Base-by-base conservation (phyloP, 2,329 filamentous ascomycete species). In the Aspergillus fijiensis region DNA sequence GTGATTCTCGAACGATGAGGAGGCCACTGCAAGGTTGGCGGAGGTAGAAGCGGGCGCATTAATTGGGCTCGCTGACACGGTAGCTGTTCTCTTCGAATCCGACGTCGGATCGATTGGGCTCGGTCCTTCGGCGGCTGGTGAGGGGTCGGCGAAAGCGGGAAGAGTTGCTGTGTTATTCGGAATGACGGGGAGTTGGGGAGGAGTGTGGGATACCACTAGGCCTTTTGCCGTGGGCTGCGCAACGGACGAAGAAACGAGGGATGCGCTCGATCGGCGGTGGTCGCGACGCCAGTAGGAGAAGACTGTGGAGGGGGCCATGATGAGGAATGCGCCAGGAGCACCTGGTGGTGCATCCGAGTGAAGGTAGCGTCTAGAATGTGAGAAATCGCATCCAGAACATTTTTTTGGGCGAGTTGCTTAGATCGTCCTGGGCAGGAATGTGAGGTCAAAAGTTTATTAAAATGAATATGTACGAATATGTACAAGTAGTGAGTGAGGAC, bases 231-330 rank as follows among this genome's bases (percentile, higher is more conserved):
- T 60, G 63, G 63, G 62, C 56, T 67, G 64, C 39, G 64, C 59
- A 60, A 67, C 64, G 27, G 27, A 29, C 29, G 68, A 64, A 23
- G 67, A 62, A 59, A 67, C 65, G 59, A 71, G 72, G 33, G 69
- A 67, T 42, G 70, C 70, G 61, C 67, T 71, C 35, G 70, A 72
- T 56, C 74, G 74, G 63, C 74, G 74, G 59, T 75, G 73, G 53
- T 76, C 74, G 62, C 74, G 74, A 57, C 74, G 74, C 74, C 72
- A 76, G 61, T 77, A 77, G 27, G 74, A 75, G 61, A 77, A 77
- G 51, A 76, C 74, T 21, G 74, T 71, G 47, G 74, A 76, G 3
- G 74, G 70, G 6, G 73, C 67, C 74, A 77, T 76, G 62, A 27
- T 68, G 51, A 55, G 51, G 57, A 39, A 31, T 56, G 53, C 53